Conservation (phyloP, 345 rosid species). For the Salix dunnii region DNA sequence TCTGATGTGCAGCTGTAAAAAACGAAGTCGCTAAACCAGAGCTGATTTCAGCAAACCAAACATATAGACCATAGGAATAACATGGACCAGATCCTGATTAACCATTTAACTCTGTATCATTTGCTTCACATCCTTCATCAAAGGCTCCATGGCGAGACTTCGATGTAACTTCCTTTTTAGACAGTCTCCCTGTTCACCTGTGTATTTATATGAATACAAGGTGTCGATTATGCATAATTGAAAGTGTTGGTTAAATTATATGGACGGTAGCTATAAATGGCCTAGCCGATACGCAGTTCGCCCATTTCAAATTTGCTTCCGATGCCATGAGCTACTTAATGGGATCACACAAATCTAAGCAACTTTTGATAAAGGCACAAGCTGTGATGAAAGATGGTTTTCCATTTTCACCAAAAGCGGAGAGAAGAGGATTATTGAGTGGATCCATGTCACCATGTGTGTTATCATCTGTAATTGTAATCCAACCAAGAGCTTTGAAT, state of each 20-base stretch:
- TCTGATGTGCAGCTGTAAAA: not conserved
- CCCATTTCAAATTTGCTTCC: too few species aligned
- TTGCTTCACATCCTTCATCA: constrained; percentile 23
- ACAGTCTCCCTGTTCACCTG: constrained; percentile 35
- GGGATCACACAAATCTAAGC: not conserved
- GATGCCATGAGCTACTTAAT: too few species aligned
- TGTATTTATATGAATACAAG: not conserved
- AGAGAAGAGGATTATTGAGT: constrained; percentile 15
- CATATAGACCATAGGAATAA: constrained; percentile 30
- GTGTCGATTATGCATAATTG: not conserved
- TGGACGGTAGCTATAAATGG: too few species aligned
- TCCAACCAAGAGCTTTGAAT: constrained; percentile 41
- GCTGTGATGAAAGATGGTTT: constrained; percentile 39
- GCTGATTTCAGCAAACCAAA: not conserved
- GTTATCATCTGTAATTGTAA: constrained; percentile 22
- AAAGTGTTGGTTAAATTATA: too few species aligned
- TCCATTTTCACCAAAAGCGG: constrained; percentile 22
- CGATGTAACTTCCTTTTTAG: constrained; percentile 34
- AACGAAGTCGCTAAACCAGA: not conserved
- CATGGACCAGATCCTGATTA: constrained; percentile 23
- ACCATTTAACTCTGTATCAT: constrained; percentile 32
- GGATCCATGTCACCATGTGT: constrained; percentile 15
- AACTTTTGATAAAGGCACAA: not conserved
- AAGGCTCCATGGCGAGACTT: constrained; percentile 40
- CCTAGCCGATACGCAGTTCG: too few species aligned